Percentiles rank a stretch among this genome's conserved stretches.
These are phyloP conservation scores for Hymenoscyphus albidus DNA, from an alignment of 2,329 filamentous ascomycete species.

Conservation along the genomic window DNA sequence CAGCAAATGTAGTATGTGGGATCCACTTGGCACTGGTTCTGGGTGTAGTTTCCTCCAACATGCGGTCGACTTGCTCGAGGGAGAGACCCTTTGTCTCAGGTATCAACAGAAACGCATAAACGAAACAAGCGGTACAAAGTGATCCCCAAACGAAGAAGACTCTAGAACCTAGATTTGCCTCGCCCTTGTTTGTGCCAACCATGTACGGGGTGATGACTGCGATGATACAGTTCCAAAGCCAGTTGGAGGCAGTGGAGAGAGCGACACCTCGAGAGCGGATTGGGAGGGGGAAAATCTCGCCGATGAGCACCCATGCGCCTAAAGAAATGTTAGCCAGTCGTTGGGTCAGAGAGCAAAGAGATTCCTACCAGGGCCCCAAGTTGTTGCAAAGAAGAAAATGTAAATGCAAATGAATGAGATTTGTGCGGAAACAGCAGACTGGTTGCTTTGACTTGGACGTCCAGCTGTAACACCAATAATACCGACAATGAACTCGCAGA, in stretches of 20 bases:
- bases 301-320: slow-evolving; percentile 72
- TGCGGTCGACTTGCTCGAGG: slow-evolving; percentile 69
- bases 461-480: slow-evolving; percentile 66
- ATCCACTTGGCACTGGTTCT: slow-evolving; percentile 35
- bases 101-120: slow-evolving; percentile 57
- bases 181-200: slow-evolving; percentile 54
- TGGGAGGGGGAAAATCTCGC: slow-evolving; percentile 85
- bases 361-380: slow-evolving; percentile 65
- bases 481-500: slow-evolving; percentile 82
- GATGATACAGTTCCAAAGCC: slow-evolving; percentile 77
- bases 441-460: slow-evolving; percentile 51
- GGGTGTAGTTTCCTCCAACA: slow-evolving; percentile 48
- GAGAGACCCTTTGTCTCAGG: slow-evolving; percentile 73
- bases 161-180: slow-evolving; percentile 29
- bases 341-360: slow-evolving; percentile 39
- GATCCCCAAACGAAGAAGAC: slow-evolving; percentile 58
- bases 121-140: slow-evolving; percentile 51
- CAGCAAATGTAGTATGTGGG: slow-evolving; percentile 29
- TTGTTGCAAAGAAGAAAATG: slow-evolving; percentile 88
- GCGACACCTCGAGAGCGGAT: slow-evolving; percentile 85
- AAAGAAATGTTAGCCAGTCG: slow-evolving; percentile 5
- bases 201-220: slow-evolving; percentile 72
- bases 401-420: slow-evolving; percentile 89
- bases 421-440: slow-evolving; percentile 58
- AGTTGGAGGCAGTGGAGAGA: slow-evolving; percentile 84